Evolutionary conservation across 2,329 filamentous ascomycete genomes (phyloP), one percentile per base, ranked within the genome.

Genomic region (Thelonectria olida): DNA sequence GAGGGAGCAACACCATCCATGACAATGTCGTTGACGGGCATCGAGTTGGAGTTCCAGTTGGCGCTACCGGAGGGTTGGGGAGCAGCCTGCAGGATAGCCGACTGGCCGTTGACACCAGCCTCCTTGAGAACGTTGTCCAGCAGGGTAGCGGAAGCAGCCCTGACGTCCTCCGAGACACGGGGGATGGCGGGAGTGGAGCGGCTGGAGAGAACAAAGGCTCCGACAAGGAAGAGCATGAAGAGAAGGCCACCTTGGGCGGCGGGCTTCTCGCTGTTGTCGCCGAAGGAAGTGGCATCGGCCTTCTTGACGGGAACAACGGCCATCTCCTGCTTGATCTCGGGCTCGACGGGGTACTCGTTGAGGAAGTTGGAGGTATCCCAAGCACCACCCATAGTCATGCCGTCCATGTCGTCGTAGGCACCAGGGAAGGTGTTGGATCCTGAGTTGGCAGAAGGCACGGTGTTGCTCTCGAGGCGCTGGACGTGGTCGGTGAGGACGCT

Each of bases 211-310:
- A 98, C 93, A 75, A 97, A 97, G 54, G 96, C 96, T 74, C 96
- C 96, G 67, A 97, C 94, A 55, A 99, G 90, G 74, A 99, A 91
- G 69, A 97, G 91, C 93, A 97, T 97, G 78, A 95, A 90, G 76
- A 98, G 85, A 72, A 98, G 81, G 72, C 92, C 88, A 52, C 93
- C 92, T 72, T 94, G 92, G 68, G 92, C 90, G 63, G 89, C 85
- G 61, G 86, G 81, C 80, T 90, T 90, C 64, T 90, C 87, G 61
- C 78, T 76, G 41, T 88, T 84, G 70, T 75, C 74, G 42, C 79
- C 74, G 51, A 83, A 76, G 57, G 67, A 44, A 38, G 64, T 67
- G 49, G 56, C 65, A 12, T 77, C 75, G 47, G 56, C 66, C 79
- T 88, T 87, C 81, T 87, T 88, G 72, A 78, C 70, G 13, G 83